phyloP scores from a whole-genome alignment of 352 stramenopile species.

The Phytophthora cactorum region DNA sequence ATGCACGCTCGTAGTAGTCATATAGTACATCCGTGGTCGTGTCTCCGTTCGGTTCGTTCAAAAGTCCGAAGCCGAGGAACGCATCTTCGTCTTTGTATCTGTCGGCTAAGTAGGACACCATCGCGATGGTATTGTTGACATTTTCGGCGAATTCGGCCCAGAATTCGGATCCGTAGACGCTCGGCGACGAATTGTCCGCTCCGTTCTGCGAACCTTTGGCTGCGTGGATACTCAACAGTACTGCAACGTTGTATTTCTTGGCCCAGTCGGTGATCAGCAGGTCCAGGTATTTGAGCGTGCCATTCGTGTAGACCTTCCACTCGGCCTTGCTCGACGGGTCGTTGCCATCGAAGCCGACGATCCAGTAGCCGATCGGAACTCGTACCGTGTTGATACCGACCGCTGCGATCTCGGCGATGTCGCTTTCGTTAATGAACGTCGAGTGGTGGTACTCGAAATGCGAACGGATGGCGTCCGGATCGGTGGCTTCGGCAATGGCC shows the following conservation, averaged over 20 bases:
- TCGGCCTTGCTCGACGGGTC: constrained; percentile 46
- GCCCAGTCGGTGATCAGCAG: constrained; percentile 50
- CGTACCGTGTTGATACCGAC: constrained; percentile 84
- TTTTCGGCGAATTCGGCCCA: constrained; percentile 67
- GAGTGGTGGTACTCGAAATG: constrained; percentile 62
- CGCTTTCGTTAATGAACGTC: constrained; percentile 73
- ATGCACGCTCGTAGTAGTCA: constrained; percentile 79
- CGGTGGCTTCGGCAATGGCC: constrained; percentile 52
- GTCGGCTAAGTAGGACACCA: constrained; percentile 54
- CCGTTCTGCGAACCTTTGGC: constrained; percentile 84
- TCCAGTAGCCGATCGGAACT: constrained; percentile 84
- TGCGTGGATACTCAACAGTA: constrained; percentile 76
- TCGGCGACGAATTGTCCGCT: constrained; percentile 69
- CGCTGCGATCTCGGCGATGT: constrained; percentile 65
- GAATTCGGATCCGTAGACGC: constrained; percentile 44
- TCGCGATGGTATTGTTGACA: constrained; percentile 55
- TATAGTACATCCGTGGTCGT: constrained; percentile 70
- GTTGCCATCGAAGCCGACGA: constrained; percentile 71
- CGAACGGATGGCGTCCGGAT: constrained; percentile 42
- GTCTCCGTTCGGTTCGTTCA: constrained; percentile 71
- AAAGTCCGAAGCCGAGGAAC: constrained; percentile 72
- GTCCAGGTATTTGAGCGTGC: constrained; percentile 61
- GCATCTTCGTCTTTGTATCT: constrained; percentile 44
- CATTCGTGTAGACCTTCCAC: constrained; percentile 55
- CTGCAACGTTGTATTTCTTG: constrained; percentile 53